A percentile compares a stretch with the other conserved stretches of the same genome.
Evolutionary conservation across 2,329 filamentous ascomycete genomes (phyloP).

Genomic region (Pseudogymnoascus destructans): DNA sequence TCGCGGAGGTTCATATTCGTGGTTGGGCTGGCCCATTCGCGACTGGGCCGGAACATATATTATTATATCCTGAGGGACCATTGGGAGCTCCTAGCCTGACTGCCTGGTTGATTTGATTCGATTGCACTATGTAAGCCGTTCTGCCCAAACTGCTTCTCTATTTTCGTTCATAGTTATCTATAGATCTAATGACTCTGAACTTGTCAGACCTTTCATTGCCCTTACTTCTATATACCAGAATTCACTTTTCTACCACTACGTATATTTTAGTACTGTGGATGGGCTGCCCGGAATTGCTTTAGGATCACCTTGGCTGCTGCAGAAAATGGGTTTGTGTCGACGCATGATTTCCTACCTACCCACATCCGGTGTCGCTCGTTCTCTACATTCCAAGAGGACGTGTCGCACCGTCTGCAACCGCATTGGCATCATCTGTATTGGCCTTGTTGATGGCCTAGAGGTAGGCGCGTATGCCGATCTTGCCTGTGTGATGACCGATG

Average conservation of each 20-base stretch:
- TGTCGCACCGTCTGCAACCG: constrained; percentile 14
- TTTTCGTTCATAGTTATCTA: not conserved
- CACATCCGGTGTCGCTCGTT: constrained; percentile 22
- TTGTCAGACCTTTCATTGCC: not conserved
- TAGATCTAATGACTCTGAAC: not conserved
- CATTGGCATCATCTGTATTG: constrained; percentile 24
- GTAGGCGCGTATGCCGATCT: constrained; percentile 23
- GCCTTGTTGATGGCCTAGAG: constrained; percentile 24
- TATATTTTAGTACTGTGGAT: not conserved
- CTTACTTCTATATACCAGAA: not conserved
- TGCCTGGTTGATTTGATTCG: not conserved
- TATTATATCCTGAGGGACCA: too few relatives aligned
- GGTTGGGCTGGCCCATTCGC: too few relatives aligned
- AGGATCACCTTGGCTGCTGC: not conserved
- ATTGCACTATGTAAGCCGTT: not conserved
- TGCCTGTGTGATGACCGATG: constrained; percentile 20
- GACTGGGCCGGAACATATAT: too few relatives aligned
- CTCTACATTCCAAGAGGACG: constrained; percentile 24
- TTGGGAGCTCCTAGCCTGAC: not conserved
- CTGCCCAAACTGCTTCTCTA: not conserved
- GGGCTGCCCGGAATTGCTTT: not conserved
- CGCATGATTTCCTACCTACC: constrained; percentile 15
- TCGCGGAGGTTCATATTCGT: too few relatives aligned
- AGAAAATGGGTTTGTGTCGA: not conserved
- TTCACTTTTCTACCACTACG: not conserved